Evolutionary conservation across 257 asterid species (phyloP).

Genomic region (Agastache rugosa): DNA sequence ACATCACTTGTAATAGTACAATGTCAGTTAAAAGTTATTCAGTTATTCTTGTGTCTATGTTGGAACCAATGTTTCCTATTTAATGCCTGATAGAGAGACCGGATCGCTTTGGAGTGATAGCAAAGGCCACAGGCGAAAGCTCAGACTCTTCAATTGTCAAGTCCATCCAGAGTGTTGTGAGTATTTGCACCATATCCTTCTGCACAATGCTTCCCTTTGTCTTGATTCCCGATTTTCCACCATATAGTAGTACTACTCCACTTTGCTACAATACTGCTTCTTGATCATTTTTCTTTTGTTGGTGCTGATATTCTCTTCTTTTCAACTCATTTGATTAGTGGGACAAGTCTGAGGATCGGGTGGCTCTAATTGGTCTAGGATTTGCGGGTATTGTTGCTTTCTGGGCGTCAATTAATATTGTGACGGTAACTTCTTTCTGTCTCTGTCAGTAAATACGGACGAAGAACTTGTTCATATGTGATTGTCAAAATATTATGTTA

Average conservation of each 20-base stretch:
- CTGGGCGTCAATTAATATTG: constrained; percentile 79
- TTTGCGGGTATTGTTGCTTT: constrained; percentile 77
- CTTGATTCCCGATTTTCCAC: neutral
- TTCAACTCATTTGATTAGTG: constrained; percentile 57
- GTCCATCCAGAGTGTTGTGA: constrained; percentile 71
- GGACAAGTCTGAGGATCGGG: constrained; percentile 88
- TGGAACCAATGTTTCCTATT: neutral
- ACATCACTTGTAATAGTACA: neutral
- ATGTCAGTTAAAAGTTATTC: constrained; percentile 16
- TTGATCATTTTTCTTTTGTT: neutral
- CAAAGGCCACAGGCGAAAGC: constrained; percentile 73
- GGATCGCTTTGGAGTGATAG: constrained; percentile 44
- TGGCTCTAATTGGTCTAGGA: constrained; percentile 88
- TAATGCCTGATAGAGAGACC: constrained; percentile 49
- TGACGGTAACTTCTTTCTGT: constrained; percentile 54
- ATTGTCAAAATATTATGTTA: neutral
- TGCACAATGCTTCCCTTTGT: neutral
- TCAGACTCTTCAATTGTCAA: constrained; percentile 70
- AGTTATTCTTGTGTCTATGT: neutral
- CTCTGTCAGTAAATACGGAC: neutral
- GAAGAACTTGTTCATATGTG: constrained; percentile 1
- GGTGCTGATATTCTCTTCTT: constrained; percentile 21
- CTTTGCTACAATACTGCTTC: neutral
- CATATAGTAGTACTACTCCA: constrained; percentile 6
- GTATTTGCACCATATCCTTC: constrained; percentile 38